A percentile compares a stretch with the other conserved stretches of the same genome.
Evolutionary conservation across 495 filamentous ascomycete genomes (phyloP).

Genomic region (Talaromyces liani): DNA sequence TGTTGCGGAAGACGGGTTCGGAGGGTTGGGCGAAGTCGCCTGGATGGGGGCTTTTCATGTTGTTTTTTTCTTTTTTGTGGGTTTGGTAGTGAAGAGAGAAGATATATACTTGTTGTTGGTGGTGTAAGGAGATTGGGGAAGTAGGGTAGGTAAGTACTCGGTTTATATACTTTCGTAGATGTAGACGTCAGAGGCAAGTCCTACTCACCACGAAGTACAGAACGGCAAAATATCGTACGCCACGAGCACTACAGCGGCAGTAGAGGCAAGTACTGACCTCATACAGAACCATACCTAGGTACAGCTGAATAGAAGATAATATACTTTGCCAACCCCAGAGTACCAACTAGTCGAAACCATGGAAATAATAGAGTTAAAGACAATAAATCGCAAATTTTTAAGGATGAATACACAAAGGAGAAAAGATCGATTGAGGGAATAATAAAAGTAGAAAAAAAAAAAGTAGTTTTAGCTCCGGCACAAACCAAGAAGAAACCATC

Average conservation of each 20-base stretch:
- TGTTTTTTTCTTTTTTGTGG: not conserved
- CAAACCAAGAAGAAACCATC: not conserved
- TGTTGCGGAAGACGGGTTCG: slow-evolving; percentile 4
- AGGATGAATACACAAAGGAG: not conserved
- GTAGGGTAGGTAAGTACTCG: not conserved
- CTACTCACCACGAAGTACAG: not conserved
- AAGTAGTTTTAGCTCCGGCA: not conserved
- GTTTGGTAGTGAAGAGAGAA: too few species aligned
- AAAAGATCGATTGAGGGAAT: slow-evolving; percentile 1
- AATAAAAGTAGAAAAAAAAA: not conserved
- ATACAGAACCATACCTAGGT: not conserved
- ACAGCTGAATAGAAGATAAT: not conserved
- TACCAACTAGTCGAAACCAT: not conserved
- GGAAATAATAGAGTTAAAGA: not conserved
- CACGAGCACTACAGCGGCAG: not conserved
- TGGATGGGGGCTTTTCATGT: slow-evolving; percentile 5
- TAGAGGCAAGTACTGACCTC: not conserved
- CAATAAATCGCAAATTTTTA: too few species aligned
- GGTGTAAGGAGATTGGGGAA: too few species aligned
- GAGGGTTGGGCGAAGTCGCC: slow-evolving; percentile 6
- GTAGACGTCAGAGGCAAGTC: not conserved
- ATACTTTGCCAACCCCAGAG: not conserved
- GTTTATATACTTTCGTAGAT: not conserved
- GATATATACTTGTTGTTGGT: not conserved
- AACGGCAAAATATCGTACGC: not conserved